A percentile compares a stretch with the other conserved stretches of the same genome.
Conservation (phyloP, 495 filamentous ascomycete species). For the Penicillium crystallinum region DNA sequence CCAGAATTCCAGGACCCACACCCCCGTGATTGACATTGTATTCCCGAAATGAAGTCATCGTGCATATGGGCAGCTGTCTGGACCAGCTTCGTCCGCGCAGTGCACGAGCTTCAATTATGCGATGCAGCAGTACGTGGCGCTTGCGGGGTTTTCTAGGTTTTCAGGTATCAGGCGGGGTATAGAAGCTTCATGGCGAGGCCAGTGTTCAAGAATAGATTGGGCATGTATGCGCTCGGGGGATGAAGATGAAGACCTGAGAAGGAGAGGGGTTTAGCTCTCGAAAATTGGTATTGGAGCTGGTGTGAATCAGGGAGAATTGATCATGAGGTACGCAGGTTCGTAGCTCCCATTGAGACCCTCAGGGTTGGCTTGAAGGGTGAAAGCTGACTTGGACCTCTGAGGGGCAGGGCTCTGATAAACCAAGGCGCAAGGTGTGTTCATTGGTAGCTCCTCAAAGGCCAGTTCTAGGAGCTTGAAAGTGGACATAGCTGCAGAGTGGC, state of each 20-base stretch:
- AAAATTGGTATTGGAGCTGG: no score
- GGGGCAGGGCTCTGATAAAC: no score
- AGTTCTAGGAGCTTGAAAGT: not conserved
- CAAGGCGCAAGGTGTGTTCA: no score
- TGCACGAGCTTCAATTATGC: not conserved
- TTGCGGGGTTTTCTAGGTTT: not conserved
- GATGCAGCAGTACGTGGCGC: not conserved
- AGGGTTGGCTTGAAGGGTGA: no score
- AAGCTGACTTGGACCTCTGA: no score
- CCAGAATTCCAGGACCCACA: constrained; percentile 2
- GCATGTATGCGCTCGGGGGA: not conserved
- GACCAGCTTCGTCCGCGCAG: not conserved
- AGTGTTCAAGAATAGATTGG: not conserved
- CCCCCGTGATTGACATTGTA: not conserved
- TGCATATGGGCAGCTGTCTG: no score
- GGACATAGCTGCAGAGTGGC: not conserved
- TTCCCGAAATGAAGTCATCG: not conserved
- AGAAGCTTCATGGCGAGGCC: not conserved
- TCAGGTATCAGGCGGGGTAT: not conserved
- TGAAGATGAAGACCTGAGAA: not conserved
- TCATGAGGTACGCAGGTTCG: no score
- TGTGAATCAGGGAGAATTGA: no score
- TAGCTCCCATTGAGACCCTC: no score
- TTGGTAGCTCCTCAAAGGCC: not conserved
- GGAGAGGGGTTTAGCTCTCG: no score